Evolutionary conservation across 495 filamentous ascomycete species (phyloP).

Genomic region (Hypoxylon lenormandii): DNA sequence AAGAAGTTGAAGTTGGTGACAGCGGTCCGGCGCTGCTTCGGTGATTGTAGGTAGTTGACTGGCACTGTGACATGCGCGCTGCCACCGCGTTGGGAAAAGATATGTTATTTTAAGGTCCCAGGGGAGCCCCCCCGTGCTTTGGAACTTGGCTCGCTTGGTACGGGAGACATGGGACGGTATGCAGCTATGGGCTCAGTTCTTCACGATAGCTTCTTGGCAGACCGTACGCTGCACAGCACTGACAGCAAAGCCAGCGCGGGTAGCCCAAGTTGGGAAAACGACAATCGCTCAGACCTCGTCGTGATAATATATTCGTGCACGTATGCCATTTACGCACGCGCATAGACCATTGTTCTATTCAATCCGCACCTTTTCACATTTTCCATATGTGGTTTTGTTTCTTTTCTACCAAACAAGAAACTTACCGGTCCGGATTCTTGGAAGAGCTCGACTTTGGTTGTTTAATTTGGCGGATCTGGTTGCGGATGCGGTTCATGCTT

Average conservation of each 20-base stretch:
- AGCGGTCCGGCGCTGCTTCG: conserved; percentile 39
- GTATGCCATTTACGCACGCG: conserved; percentile 2
- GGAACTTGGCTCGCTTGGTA: conserved; percentile 23
- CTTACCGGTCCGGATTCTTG: conserved; percentile 5
- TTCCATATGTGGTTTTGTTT: conserved; percentile 6
- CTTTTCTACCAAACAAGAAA: background rate
- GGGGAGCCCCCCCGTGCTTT: conserved; percentile 23
- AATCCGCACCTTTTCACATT: conserved; percentile 8
- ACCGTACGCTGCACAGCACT: conserved; percentile 3
- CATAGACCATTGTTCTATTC: background rate
- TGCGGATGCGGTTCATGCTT: conserved; percentile 28
- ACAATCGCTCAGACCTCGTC: conserved; percentile 35
- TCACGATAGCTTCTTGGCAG: conserved; percentile 38
- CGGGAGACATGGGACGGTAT: conserved; percentile 32
- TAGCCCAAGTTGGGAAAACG: conserved; percentile 18
- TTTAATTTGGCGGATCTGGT: conserved; percentile 19
- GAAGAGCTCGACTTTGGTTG: background rate
- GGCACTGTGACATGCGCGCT: conserved; percentile 34
- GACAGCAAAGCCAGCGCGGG: conserved; percentile 16
- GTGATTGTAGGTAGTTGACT: conserved; percentile 37
- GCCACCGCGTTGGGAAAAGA: conserved; percentile 35
- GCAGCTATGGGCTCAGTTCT: conserved; percentile 30
- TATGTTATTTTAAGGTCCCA: conserved; percentile 35
- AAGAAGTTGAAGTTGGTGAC: conserved; percentile 32
- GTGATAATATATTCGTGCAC: conserved; percentile 16